Evolutionary conservation across 495 filamentous ascomycete genomes (phyloP).

Genomic region (Trichoderma gamsii): DNA sequence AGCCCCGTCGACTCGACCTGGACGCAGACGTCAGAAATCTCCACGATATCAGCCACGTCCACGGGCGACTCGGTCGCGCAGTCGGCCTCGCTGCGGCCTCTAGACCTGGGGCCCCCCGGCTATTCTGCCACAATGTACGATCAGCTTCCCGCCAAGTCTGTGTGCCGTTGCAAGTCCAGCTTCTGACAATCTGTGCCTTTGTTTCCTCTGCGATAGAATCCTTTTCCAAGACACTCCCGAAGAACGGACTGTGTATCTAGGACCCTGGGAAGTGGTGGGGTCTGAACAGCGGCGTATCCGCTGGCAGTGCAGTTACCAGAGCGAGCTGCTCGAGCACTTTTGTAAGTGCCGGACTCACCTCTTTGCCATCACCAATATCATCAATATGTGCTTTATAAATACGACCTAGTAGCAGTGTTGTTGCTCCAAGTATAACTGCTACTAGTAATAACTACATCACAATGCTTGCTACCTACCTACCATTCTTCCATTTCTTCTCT

Average conservation of each 20-base stretch:
- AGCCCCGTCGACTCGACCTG: slow-evolving; percentile 29
- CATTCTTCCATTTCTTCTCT: background rate
- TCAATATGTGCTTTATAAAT: too few species aligned
- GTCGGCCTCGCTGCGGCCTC: slow-evolving; percentile 28
- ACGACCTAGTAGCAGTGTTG: too few species aligned
- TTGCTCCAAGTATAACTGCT: too few species aligned
- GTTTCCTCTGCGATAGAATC: slow-evolving; percentile 23
- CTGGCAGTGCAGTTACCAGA: slow-evolving; percentile 33
- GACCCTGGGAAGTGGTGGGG: slow-evolving; percentile 32
- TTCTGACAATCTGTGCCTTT: slow-evolving; percentile 14
- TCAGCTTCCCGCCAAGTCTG: slow-evolving; percentile 11
- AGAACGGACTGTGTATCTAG: slow-evolving; percentile 33
- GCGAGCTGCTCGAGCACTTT: slow-evolving; percentile 33
- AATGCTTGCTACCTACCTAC: background rate
- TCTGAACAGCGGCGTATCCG: slow-evolving; percentile 26
- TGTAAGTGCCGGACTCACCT: slow-evolving; percentile 22
- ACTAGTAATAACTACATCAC: too few species aligned
- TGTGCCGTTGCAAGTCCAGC: slow-evolving; percentile 12
- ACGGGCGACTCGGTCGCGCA: slow-evolving; percentile 29
- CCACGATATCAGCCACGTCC: slow-evolving; percentile 27
- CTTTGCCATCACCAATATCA: too few species aligned
- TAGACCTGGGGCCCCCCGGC: slow-evolving; percentile 34
- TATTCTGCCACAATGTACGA: slow-evolving; percentile 35
- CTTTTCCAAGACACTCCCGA: slow-evolving; percentile 28
- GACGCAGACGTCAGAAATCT: slow-evolving; percentile 31